Percentiles rank a stretch among this genome's conserved stretches.
Evolutionary conservation across 2,329 filamentous ascomycete genomes (phyloP).

Genomic region (Clarireedia sp.): DNA sequence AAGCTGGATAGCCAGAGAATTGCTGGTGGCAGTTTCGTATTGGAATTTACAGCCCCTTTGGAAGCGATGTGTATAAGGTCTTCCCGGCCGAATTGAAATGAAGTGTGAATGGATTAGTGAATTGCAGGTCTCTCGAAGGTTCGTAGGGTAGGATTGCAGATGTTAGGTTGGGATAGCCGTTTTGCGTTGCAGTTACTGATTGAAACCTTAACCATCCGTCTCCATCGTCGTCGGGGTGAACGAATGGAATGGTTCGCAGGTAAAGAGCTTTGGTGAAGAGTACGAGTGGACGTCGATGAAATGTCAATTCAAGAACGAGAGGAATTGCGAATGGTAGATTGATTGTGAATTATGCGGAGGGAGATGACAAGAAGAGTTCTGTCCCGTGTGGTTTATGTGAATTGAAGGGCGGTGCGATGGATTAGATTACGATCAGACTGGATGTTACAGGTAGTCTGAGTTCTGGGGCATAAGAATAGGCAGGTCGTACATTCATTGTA

Average conservation of each 20-base stretch:
- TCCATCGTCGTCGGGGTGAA: not conserved
- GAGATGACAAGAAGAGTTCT: too few relatives aligned
- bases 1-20: not conserved
- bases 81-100: not conserved
- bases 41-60: not conserved
- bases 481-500: too few relatives aligned
- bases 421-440: too few relatives aligned
- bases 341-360: too few relatives aligned
- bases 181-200: not conserved
- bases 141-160: not conserved
- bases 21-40: not conserved
- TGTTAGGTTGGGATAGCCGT: not conserved
- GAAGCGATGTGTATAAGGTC: too few relatives aligned
- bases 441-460: too few relatives aligned
- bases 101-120: not conserved
- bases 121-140: too few relatives aligned
- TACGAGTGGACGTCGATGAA: not conserved
- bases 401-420: too few relatives aligned
- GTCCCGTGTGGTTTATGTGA: too few relatives aligned
- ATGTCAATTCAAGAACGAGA: too few relatives aligned
- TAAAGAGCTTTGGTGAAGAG: not conserved
- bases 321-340: too few relatives aligned
- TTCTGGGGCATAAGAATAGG: too few relatives aligned
- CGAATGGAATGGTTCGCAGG: not conserved
- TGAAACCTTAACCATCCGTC: not conserved